Conservation (phyloP, 257 asterid species). For the Linaria vulgaris region DNA sequence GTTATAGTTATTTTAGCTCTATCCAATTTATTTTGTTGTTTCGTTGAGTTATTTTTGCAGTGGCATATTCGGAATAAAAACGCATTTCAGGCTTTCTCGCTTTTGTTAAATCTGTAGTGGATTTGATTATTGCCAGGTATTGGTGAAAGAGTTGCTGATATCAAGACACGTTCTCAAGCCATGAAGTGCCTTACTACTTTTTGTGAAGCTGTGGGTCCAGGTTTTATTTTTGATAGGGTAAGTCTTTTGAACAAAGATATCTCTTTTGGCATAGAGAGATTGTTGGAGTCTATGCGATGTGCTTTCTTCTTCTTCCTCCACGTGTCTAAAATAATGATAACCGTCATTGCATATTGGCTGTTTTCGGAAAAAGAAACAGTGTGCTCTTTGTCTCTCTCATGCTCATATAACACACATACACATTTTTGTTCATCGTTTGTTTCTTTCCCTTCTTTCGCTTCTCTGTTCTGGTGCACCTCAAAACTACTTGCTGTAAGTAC, state of each 20-base stretch:
- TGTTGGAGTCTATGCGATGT: conserved; percentile 3
- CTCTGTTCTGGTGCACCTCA: conserved; percentile 2
- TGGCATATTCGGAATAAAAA: conserved; percentile 10
- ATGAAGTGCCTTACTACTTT: conserved; percentile 93
- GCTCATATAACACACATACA: no score
- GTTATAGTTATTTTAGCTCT: no score
- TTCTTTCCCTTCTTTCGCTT: conserved; percentile 2
- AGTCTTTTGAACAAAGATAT: conserved; percentile 26
- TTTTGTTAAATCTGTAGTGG: conserved; percentile 17
- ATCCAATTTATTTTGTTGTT: neutral
- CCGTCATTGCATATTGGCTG: neutral
- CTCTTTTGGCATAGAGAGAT: neutral
- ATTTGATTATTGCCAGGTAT: conserved; percentile 54
- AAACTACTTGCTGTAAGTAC: neutral
- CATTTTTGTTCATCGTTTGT: neutral
- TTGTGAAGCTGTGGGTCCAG: conserved; percentile 98
- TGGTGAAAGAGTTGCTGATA: conserved; percentile 96
- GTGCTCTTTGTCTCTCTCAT: conserved; percentile 3
- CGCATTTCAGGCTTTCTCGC: conserved; percentile 22
- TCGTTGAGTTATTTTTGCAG: conserved; percentile 1
- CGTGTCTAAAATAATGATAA: conserved; percentile 9
- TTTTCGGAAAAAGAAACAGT: conserved; percentile 2
- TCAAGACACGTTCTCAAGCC: conserved; percentile 90
- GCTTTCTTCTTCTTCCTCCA: conserved; percentile 5
- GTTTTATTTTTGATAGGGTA: conserved; percentile 93